Base-by-base conservation (phyloP, 176 grass and related monocot species). In the Triticum turgidum region DNA sequence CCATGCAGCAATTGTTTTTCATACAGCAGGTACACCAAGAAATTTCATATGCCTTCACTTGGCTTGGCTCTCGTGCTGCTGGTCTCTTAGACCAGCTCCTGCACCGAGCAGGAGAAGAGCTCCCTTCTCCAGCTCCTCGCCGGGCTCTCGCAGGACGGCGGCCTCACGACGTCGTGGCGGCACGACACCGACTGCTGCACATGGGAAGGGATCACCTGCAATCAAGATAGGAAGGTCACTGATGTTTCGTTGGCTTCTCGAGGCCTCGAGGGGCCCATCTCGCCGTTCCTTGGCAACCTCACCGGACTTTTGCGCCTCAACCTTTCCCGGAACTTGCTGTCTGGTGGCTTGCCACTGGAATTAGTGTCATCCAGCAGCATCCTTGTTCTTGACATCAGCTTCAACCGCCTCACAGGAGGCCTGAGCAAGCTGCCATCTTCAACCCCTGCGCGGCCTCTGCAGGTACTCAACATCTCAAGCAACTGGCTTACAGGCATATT, bases 391-490 rank as follows among this genome's bases (percentile, higher is more conserved):
- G 86, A 91, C 11, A 61, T 88, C 30, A 91, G 86, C 9, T 90
- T 90, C 58, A 90, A 90, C 34, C 5, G 29, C 14, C 38, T 90
- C 9, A 63, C 2, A 0, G 86, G 71, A 7, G 41, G 14, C n/a
- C 37, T 90, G 5, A 17, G 27, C 6, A 79, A 76, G 30, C 79
- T 82, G 37, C 22, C 38, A 56, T 58, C 33, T 58, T 21, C 45
- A 49, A 29, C 61, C 2, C 21, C 41, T 17, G 10, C 1, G 5
- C 21, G 2, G 3, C 82, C 78, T 29, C 70, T 91, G 51, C 56
- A 85, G 68, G 81, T 88, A 47, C 52, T 91, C 1, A 88, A 91
- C 37, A 69, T 91, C 44, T 91, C 86, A 10, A 91, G 81, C 86
- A 91, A 91, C 71, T 69, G 47, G 15, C 70, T 91, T 65, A 51